Evolutionary conservation across 1,139 yeast genomes (phyloP), one percentile per base, ranked within the genome.

Genomic region (Sugiyamaella castrensis): DNA sequence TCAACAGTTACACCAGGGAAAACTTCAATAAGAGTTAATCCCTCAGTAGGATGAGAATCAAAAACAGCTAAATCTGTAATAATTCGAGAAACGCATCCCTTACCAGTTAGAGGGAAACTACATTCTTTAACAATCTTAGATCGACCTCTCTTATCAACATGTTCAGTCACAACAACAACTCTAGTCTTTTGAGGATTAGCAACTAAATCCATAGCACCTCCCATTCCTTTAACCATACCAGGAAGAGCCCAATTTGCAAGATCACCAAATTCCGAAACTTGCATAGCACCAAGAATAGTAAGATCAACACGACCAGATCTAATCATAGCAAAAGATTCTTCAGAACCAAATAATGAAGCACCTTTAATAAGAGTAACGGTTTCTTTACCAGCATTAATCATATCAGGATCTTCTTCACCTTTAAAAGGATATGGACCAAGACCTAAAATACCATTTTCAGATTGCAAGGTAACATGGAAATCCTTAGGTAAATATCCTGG

Each of bases 131-230:
- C 66, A 48, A 76, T 75, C 68, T 76, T 76, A 15, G 79, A 68
- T 35, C 70, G 62, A 31, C 79, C 79, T 59, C 72, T 71, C 58
- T 69, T 71, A 57, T 75, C 79, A 30, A 67, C 69, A 57, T 76
- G 80, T 52, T 76, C 79, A 68, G 74, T 75, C 42, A 74, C 67
- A 10, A 75, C 76, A 37, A 76, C 75, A n/a, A 76, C 80, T 48
- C 69, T 62, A 8, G 80, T 75, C 43, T 70, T 63, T 30, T 62
- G 58, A 5, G 79, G 78, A 56, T 75, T 74, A 28, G 79, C 71
- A 3, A 74, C 80, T 16, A 76, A 67, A 58, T 76, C 80, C 80
- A 76, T 76, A 32, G 80, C 80, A n/a, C 80, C 80, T 29, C 80
- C 80, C 77, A 76, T 76, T 28, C 80, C 80, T 60, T 73, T 74